Base-by-base conservation (phyloP, 495 filamentous ascomycete genomes). In the Cercophora sp. region DNA sequence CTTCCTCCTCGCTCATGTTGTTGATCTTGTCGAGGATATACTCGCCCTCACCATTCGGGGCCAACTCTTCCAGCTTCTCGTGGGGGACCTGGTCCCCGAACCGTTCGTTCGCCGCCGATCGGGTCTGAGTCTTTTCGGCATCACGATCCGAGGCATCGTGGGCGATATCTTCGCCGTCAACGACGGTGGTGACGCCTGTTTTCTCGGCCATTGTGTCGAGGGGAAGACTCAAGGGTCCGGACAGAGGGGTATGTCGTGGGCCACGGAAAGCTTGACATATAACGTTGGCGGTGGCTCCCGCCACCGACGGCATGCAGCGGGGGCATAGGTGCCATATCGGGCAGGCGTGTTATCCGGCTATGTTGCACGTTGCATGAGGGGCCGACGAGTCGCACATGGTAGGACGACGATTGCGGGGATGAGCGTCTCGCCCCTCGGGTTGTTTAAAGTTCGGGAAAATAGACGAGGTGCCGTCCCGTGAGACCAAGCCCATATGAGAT, bases 1-100 rank as follows among this genome's bases (percentile, higher is more conserved):
- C 65, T 36, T 72, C 67, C 31, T 72, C 63, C 47, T 62, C 61
- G 11, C 58, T 63, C 63, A 72, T 67, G 42, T 54, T 67, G 47
- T 67, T 66, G 54, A 72, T 62, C 46, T 65, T 72, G 43, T 62
- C 59, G 18, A 68, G 35, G 43, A 72, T 67, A 55, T 72, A 68
- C 15, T 70, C 69, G 27, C 53, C 50, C 49, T 71, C 67, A 8
- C 67, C 67, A 10, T 68, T 67, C 11, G 69, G 69, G 8, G 69
- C 69, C 24, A 67, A 44, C 34, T 63, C 66, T 47, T 69, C 66
- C 25, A 71, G 65, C 49, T 66, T 56, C 15, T 60, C 44, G 36
- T 68, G 63, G 5, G 67, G 56, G 45, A 70, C 67, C 48, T 70
- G 67, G 48, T 65, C 61, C 19, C 59, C 54, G 49, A 62, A 57